A percentile compares a stretch with the other conserved stretches of the same genome.
Conservation (phyloP, 495 filamentous ascomycete genomes). For the Penicillium robsamsonii region DNA sequence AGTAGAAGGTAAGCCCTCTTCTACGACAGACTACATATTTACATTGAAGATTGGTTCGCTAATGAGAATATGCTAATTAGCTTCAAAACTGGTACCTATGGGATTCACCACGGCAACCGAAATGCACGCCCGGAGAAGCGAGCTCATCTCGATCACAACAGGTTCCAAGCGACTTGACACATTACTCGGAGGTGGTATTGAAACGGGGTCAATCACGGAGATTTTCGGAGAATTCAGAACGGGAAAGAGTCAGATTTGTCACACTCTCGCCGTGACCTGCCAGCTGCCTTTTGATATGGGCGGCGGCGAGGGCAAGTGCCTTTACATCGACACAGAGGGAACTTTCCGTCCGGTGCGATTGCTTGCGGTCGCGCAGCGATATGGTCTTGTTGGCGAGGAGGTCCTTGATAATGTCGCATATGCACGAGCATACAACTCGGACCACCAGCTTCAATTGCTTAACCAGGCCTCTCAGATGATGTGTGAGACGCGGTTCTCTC, state of each 20-base stretch:
- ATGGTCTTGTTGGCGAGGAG: constrained; percentile 92
- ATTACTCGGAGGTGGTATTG: constrained; percentile 87
- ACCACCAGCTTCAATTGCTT: constrained; percentile 91
- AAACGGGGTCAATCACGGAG: constrained; percentile 98
- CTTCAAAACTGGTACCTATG: constrained; percentile 95
- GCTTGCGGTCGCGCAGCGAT: constrained; percentile 87
- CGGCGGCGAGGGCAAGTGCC: constrained; percentile 94
- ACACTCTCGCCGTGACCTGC: constrained; percentile 97
- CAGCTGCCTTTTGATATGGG: constrained; percentile 99
- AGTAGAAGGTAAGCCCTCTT: constrained; percentile 64
- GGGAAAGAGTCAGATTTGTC: constrained; percentile 97
- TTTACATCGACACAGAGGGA: constrained; percentile 99
- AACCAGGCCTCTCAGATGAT: constrained; percentile 98
- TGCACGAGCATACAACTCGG: constrained; percentile 95
- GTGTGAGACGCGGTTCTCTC: constrained; percentile 96
- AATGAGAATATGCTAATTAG: constrained; percentile 38
- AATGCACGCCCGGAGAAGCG: constrained; percentile 94
- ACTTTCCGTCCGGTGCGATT: constrained; percentile 92
- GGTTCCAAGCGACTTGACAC: constrained; percentile 97
- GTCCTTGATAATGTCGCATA: constrained; percentile 98
- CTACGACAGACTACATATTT: background rate
- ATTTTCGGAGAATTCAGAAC: constrained; percentile 98
- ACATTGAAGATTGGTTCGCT: background rate
- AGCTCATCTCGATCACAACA: constrained; percentile 95
- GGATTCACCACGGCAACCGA: constrained; percentile 99